Base-by-base conservation (phyloP, 2,329 filamentous ascomycete genomes). In the Immersiporthe knoxdaviesiana region DNA sequence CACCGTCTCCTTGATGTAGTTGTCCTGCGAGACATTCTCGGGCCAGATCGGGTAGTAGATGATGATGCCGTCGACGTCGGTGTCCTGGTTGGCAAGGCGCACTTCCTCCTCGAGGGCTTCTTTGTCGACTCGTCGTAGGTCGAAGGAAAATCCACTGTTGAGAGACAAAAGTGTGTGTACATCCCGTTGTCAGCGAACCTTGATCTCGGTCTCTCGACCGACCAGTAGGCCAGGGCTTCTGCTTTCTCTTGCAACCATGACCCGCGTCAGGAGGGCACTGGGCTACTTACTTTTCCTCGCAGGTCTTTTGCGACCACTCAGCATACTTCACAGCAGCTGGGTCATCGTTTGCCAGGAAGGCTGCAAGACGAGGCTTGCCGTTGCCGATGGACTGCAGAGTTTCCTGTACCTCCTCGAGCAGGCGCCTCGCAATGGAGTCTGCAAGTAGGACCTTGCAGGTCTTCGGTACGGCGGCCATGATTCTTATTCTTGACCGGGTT, bases 41-140 rank as follows among this genome's bases (percentile, higher is more conserved):
- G 86, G 85, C 80, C 97, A 98, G 81, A 99, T 97, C 68, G 96
- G 96, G 80, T 98, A 99, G 86, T 99, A 99, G 78, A 99, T 92
- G 74, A 99, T 97, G 77, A 97, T 97, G 75, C 88, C 95, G 80
- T 97, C 92, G 72, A 97, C 88, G 21, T 81, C 77, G 68, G 86
- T 78, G 79, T 98, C 93, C 41, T 87, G 83, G 80, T 99, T 99
- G 77, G 95, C 95, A 73, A 87, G 86, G 74, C 95, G 87, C 77
- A 99, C 91, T 73, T 91, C 90, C 75, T 97, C 93, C 84, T 99
- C 96, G 72, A 98, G 91, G 61, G 90, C 86, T 77, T 98, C 94
- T 78, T 95, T 95, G 76, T 92, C 88, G 65, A 97, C 90, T 77
- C 90, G 88, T 74, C 92, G 92, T 70, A 98, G 88, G 74, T 94